Evolutionary conservation across 2,329 filamentous ascomycete species (phyloP).

Genomic region (Claviceps citrina): DNA sequence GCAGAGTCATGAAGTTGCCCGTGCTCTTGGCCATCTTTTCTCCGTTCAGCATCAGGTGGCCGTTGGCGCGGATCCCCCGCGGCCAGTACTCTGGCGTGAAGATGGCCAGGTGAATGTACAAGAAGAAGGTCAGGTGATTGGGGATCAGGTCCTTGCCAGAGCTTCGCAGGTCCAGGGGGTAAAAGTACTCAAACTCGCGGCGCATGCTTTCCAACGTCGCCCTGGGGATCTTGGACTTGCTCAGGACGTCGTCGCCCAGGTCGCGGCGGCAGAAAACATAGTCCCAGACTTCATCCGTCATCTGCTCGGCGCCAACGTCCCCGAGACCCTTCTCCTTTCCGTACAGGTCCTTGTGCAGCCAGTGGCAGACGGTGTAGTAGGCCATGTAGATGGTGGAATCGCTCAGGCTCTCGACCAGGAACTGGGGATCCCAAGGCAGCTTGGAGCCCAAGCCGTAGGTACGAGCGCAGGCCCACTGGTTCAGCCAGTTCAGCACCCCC

Average conservation of each 20-base stretch:
- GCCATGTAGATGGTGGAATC: slow-evolving; percentile 90
- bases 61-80: slow-evolving; percentile 69
- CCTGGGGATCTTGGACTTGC: slow-evolving; percentile 55
- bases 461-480: slow-evolving; percentile 87
- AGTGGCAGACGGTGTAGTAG: slow-evolving; percentile 54
- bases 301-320: slow-evolving; percentile 64
- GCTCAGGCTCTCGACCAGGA: slow-evolving; percentile 81
- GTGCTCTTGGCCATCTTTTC: slow-evolving; percentile 98
- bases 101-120: slow-evolving; percentile 84
- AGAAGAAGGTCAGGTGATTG: slow-evolving; percentile 89
- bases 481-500: slow-evolving; percentile 79
- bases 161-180: slow-evolving; percentile 75
- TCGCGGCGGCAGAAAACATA: slow-evolving; percentile 76
- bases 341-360: slow-evolving; percentile 72
- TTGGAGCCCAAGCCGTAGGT: slow-evolving; percentile 87
- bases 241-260: slow-evolving; percentile 46
- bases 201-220: slow-evolving; percentile 65
- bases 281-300: slow-evolving; percentile 93
- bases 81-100: slow-evolving; percentile 87
- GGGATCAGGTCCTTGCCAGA: slow-evolving; percentile 88
- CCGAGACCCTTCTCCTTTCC: slow-evolving; percentile 55
- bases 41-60: slow-evolving; percentile 84
- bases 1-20: slow-evolving; percentile 88
- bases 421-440: slow-evolving; percentile 81
- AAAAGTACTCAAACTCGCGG: slow-evolving; percentile 92